phyloP scores from a whole-genome alignment of 75 land plant species.

The Pinus taeda region DNA sequence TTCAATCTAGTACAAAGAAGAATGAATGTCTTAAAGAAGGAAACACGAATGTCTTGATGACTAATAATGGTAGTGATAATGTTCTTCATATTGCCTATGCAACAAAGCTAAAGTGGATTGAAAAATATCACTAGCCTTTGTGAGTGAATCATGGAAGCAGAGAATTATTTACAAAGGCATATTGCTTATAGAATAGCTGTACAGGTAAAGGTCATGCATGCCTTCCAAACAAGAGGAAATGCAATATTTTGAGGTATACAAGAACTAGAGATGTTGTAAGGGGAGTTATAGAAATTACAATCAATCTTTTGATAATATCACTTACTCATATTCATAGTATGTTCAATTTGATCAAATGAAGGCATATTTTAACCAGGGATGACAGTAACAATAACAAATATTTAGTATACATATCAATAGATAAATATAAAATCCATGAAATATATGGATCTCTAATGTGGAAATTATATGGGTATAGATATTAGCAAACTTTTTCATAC shows the following conservation, averaged over 20 bases:
- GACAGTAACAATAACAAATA: not conserved
- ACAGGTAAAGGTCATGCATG: not conserved
- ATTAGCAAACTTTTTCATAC: not conserved
- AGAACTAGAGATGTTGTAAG: not conserved
- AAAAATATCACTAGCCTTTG: not conserved
- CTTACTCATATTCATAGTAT: not conserved
- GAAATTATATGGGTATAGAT: not conserved
- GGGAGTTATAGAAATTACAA: not conserved
- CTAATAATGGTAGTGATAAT: not conserved
- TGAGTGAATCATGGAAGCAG: not conserved
- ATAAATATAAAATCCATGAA: not conserved
- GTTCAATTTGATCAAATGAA: not conserved
- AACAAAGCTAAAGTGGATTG: not conserved
- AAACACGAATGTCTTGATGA: not conserved
- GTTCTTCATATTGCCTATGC: not conserved
- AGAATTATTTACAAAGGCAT: not conserved
- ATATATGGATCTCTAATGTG: not conserved
- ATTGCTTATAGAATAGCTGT: too few species aligned
- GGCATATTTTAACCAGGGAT: not conserved
- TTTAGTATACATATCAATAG: not conserved
- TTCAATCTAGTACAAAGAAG: conserved; percentile 33
- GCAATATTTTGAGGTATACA: not conserved
- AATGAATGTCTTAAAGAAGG: not conserved
- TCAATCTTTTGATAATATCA: not conserved
- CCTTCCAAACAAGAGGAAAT: not conserved